Evolutionary conservation across 2,329 filamentous ascomycete species (phyloP), one percentile per base, ranked within the genome.

Genomic region (Alternaria sp.): DNA sequence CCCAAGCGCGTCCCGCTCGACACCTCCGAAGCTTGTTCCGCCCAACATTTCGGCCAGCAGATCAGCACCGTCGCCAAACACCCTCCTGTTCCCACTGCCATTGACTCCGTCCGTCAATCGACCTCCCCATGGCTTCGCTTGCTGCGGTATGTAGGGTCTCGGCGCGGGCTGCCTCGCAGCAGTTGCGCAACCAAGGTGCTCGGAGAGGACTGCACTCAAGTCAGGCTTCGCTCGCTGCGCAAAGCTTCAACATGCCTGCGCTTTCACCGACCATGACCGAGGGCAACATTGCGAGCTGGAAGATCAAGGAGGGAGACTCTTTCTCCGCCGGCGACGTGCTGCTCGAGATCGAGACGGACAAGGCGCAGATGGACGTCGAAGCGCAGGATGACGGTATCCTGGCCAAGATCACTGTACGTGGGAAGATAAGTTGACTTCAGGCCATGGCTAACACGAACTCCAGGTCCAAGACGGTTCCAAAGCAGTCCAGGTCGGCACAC

Each of bases 231-330:
- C 85, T 90, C 72, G 93, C 91, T 54, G 93, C 93, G 23, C 90
- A 94, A 69, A 96, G 94, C 82, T 94, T 96, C 82, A 92, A 89
- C 59, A 97, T 97, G 94, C 93, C 93, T 25, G 93, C 93, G 44
- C 87, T 97, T 67, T 96, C 93, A 66, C 93, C 93, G 60, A 97
- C 93, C 61, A 97, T 97, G 93, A 97, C 93, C 66, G 93, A 97
- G 82, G 93, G 93, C 65, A 96, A 93, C 81, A 96, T 97, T 75
- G 87, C 92, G 51, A 88, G 82, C 65, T 97, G 93, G 93, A 91
- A 89, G 80, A 87, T 96, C 75, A 95, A 95, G 81, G 93, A 96
- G 83, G 93, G 93, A 78, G 92, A 96, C 71, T 86, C 88, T 55
- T 97, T 93, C 81, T 85, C 87, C 54, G 91, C 93, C 61, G 93